Evolutionary conservation across 1,284 basidiomycete genomes (phyloP).

Genomic region (Puccinia hordei): DNA sequence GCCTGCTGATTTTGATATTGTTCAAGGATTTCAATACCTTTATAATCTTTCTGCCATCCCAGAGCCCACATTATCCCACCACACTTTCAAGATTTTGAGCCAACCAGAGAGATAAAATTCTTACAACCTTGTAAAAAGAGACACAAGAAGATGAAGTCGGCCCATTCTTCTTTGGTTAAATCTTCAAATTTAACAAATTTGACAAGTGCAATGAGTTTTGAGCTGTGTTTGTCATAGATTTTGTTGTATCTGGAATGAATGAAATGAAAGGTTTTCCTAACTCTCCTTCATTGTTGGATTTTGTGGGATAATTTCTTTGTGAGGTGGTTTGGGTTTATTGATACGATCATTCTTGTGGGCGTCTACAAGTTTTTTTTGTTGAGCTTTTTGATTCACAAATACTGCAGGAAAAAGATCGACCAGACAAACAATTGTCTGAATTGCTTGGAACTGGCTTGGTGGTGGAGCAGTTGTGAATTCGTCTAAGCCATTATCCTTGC

Average conservation of each 20-base stretch:
- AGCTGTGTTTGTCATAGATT: not conserved
- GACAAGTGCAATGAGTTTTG: not conserved
- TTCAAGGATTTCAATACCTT: not conserved
- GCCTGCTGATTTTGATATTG: conserved; percentile 1
- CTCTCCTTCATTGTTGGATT: conserved; percentile 9
- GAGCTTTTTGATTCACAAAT: not conserved
- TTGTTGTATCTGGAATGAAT: not conserved
- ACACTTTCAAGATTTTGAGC: conserved; percentile 21
- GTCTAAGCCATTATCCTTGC: not conserved
- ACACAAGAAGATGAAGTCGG: not conserved
- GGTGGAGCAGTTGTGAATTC: not conserved
- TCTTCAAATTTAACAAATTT: not conserved
- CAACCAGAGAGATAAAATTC: conserved; percentile 8
- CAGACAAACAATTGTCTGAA: not conserved
- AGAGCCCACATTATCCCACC: conserved; percentile 17
- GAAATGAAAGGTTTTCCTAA: not conserved
- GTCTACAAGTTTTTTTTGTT: not conserved
- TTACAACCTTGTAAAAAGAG: conserved; percentile 12
- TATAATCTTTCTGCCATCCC: conserved; percentile 14
- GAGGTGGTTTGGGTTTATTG: not conserved
- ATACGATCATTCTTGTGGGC: not conserved
- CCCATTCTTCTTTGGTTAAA: not conserved
- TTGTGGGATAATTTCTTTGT: not conserved
- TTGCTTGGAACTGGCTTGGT: not conserved
- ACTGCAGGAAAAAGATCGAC: not conserved